Conservation (phyloP, 2,329 filamentous ascomycete species). For the Hyphodiscus sp. region DNA sequence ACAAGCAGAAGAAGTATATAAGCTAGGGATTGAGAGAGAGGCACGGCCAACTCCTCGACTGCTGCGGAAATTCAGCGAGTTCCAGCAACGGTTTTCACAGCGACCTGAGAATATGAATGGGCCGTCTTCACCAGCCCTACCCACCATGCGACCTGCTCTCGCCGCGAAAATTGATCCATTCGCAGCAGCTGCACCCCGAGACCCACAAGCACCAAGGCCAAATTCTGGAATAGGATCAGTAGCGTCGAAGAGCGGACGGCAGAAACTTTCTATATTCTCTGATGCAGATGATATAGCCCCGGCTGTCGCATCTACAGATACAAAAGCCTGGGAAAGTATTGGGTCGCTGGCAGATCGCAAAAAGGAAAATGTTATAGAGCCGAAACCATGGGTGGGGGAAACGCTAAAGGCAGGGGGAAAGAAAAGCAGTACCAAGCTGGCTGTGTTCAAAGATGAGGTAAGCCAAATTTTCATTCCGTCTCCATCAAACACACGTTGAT, state of each 20-base stretch:
- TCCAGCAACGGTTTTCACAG: slow-evolving; percentile 71
- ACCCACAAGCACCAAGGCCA: slow-evolving; percentile 59
- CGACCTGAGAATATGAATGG: slow-evolving; percentile 55
- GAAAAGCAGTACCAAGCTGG: slow-evolving; percentile 75
- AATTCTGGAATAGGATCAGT: slow-evolving; percentile 40
- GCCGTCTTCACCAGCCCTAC: slow-evolving; percentile 81
- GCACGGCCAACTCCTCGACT: slow-evolving; percentile 77
- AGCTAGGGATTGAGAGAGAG: slow-evolving; percentile 80
- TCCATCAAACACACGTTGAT: slow-evolving; percentile 66
- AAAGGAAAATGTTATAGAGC: slow-evolving; percentile 86
- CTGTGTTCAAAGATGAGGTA: slow-evolving; percentile 95
- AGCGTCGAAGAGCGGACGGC: slow-evolving; percentile 59
- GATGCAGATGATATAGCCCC: slow-evolving; percentile 59
- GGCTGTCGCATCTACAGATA: slow-evolving; percentile 45
- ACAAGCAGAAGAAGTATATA: slow-evolving; percentile 92
- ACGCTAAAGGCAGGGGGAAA: slow-evolving; percentile 83
- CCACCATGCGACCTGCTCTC: slow-evolving; percentile 73
- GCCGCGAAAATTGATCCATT: slow-evolving; percentile 85
- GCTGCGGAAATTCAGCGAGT: slow-evolving; percentile 85
- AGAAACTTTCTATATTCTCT: slow-evolving; percentile 88
- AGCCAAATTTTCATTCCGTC: slow-evolving; percentile 39
- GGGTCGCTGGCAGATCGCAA: slow-evolving; percentile 79
- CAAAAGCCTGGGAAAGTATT: slow-evolving; percentile 87
- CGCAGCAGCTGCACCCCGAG: slow-evolving; percentile 44
- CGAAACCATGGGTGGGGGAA: slow-evolving; percentile 88